Percentiles rank a stretch among this genome's conserved stretches.
Evolutionary conservation across 495 filamentous ascomycete species (phyloP).

Genomic region (Chaetomidium leptoderma): DNA sequence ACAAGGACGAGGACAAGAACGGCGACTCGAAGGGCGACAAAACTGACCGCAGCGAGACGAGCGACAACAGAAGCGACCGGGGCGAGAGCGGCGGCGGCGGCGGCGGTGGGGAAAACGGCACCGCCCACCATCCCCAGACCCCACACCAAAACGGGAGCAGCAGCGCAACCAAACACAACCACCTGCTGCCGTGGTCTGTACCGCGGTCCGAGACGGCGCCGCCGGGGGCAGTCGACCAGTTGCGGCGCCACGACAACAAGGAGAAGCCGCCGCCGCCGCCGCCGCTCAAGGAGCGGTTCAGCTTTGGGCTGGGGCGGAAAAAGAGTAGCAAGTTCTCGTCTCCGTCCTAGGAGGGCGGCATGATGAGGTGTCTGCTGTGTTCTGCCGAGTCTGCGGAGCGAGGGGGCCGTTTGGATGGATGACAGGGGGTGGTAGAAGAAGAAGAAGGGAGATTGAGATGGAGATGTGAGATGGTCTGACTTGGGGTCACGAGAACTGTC

Average conservation of each 20-base stretch:
- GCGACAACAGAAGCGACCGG: slow-evolving; percentile 17
- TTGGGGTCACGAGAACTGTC: too few relatives aligned
- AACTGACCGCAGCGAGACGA: slow-evolving; percentile 15
- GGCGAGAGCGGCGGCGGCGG: slow-evolving; percentile 13
- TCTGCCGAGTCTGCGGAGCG: background rate
- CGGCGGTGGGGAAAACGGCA: slow-evolving; percentile 5
- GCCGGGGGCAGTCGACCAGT: background rate
- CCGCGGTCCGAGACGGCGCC: slow-evolving; percentile 12
- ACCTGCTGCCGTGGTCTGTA: slow-evolving; percentile 15
- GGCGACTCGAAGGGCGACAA: slow-evolving; percentile 16
- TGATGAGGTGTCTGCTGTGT: slow-evolving; percentile 3
- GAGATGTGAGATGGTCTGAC: too few relatives aligned
- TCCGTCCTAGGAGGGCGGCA: slow-evolving; percentile 14
- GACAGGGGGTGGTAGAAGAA: too few relatives aligned
- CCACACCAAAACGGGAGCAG: background rate
- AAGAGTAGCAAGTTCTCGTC: slow-evolving; percentile 49
- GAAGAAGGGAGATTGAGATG: too few relatives aligned
- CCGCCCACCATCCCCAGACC: background rate
- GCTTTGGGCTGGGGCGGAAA: slow-evolving; percentile 55
- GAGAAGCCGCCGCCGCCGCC: slow-evolving; percentile 13
- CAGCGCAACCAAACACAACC: slow-evolving; percentile 1
- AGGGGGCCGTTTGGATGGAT: too few relatives aligned
- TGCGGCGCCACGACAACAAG: slow-evolving; percentile 8
- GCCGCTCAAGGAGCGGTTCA: slow-evolving; percentile 50
- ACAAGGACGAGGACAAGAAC: slow-evolving; percentile 30